Conservation (phyloP, 352 stramenopile species). For the Globisporangium paroecandrum region DNA sequence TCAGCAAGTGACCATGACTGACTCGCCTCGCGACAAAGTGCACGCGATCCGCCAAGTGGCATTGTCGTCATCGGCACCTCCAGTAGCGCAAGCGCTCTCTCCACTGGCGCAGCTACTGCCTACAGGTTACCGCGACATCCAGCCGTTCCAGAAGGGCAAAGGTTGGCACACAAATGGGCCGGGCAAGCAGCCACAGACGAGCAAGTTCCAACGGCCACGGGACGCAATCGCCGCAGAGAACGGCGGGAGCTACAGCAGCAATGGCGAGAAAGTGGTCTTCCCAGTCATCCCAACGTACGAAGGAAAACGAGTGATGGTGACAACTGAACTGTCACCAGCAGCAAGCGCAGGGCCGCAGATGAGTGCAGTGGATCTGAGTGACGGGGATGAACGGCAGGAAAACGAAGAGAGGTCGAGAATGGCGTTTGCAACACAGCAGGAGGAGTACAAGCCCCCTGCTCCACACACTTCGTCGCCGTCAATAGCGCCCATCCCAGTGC, state of each 20-base stretch:
- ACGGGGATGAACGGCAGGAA: conserved; percentile 18
- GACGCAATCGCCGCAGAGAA: conserved; percentile 12
- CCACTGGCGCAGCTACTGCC: conserved; percentile 59
- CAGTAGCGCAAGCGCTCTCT: conserved; percentile 27
- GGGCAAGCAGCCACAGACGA: conserved; percentile 9
- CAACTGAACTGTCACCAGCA: background rate
- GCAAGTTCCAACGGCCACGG: conserved; percentile 24
- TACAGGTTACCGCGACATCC: conserved; percentile 65
- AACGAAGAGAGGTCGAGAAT: background rate
- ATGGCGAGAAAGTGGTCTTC: conserved; percentile 41
- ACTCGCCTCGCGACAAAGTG: conserved; percentile 22
- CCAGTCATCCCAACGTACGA: conserved; percentile 26
- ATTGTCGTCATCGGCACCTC: background rate
- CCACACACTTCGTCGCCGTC: conserved; percentile 19
- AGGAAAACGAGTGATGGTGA: background rate
- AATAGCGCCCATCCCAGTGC: conserved; percentile 22
- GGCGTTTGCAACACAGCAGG: background rate
- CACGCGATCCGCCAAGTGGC: conserved; percentile 16
- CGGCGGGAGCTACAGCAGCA: background rate
- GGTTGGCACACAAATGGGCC: conserved; percentile 63
- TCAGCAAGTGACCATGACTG: conserved; percentile 6
- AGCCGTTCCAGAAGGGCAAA: conserved; percentile 62
- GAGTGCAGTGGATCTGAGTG: background rate
- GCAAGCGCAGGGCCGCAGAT: background rate
- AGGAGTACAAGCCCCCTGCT: background rate